phyloP scores from a whole-genome alignment of 1,284 basidiomycete species.

The Phlebopus sp. region DNA sequence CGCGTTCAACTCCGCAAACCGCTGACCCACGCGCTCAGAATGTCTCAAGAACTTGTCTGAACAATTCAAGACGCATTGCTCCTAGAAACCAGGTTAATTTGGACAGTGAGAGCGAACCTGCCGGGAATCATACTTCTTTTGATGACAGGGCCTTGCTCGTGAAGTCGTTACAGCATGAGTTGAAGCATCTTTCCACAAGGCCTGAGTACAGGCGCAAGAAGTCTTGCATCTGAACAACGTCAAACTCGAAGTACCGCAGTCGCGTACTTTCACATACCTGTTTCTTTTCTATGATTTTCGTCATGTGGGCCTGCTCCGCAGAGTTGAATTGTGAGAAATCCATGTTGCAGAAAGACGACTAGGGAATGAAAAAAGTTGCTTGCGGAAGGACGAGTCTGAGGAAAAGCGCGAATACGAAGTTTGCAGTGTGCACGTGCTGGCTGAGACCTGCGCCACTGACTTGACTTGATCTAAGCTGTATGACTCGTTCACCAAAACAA shows the following conservation, averaged over 20 bases:
- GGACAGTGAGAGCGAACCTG: not conserved
- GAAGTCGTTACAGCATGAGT: conserved; percentile 93
- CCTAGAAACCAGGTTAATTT: conserved; percentile 41
- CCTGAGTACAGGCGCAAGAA: conserved; percentile 96
- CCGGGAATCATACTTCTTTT: conserved; percentile 75
- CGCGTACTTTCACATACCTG: conserved; percentile 56
- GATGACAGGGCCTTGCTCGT: conserved; percentile 90
- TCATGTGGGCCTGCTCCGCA: conserved; percentile 89
- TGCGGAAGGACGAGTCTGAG: not conserved
- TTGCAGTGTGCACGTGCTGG: conserved; percentile 18
- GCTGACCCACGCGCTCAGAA: conserved; percentile 89
- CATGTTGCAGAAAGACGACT: conserved; percentile 45
- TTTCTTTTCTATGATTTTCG: conserved; percentile 88
- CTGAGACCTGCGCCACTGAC: conserved; percentile 3
- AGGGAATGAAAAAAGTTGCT: conserved; percentile 5
- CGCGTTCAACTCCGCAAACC: conserved; percentile 89
- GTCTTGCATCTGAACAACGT: conserved; percentile 85
- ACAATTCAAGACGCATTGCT: conserved; percentile 70
- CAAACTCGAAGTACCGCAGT: not conserved
- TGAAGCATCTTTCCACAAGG: conserved; percentile 95
- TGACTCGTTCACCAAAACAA: conserved; percentile 6
- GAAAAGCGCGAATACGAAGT: not conserved
- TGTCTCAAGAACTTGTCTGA: conserved; percentile 97
- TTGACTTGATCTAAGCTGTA: conserved; percentile 3
- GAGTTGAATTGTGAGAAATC: conserved; percentile 84